A percentile compares a stretch with the other conserved stretches of the same genome.
phyloP scores from a whole-genome alignment of 305 asterid species.

The Fraxinus velutina region DNA sequence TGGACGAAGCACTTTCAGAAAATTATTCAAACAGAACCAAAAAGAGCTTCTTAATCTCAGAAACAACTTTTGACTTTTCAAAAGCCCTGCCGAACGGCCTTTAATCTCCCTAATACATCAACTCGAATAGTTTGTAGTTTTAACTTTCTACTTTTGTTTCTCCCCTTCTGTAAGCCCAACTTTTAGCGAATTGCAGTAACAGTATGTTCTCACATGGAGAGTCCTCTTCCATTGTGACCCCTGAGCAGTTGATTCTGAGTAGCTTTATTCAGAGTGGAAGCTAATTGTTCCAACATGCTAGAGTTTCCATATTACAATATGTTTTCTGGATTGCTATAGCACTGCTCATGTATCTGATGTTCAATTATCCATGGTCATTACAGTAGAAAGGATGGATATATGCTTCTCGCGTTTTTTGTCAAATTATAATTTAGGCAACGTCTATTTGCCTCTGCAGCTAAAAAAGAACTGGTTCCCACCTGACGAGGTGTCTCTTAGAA shows the following conservation, averaged over 20 bases:
- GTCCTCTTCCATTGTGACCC: not conserved
- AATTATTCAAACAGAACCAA: not conserved
- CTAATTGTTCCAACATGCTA: not conserved
- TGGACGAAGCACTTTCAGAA: not conserved
- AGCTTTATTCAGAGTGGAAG: not conserved
- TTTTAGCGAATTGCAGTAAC: not conserved
- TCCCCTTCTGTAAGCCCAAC: constrained; percentile 1
- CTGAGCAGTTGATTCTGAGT: not conserved
- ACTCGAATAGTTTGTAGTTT: constrained; percentile 12
- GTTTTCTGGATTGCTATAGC: not conserved
- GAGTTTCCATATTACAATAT: not conserved
- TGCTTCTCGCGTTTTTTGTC: not conserved
- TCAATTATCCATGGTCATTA: not conserved
- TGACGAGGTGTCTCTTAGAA: constrained; percentile 64
- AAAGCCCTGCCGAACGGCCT: not conserved
- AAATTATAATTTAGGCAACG: not conserved
- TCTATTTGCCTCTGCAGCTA: constrained; percentile 48
- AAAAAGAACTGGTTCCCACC: constrained; percentile 69
- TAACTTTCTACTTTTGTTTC: not conserved
- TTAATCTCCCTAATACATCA: constrained; percentile 5
- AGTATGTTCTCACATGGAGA: not conserved
- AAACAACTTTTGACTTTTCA: not conserved
- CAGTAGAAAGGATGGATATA: not conserved
- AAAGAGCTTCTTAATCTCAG: not conserved
- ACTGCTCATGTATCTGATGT: not conserved